Conservation (phyloP, 1,284 basidiomycete species). For the Butyriboletus appendiculatus region DNA sequence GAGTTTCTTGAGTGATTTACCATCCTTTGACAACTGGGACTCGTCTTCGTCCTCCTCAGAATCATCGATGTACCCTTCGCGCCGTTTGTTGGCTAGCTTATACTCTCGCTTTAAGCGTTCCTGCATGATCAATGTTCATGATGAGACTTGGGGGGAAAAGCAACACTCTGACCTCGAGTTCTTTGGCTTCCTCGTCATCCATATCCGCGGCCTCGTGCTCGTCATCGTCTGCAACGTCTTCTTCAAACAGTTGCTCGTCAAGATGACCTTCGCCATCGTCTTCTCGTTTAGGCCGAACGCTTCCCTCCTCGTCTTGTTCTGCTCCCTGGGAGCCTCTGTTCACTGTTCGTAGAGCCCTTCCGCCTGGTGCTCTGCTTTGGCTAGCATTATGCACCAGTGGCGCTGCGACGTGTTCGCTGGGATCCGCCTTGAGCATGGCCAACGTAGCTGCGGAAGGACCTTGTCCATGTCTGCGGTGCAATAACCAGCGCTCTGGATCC, state of each 20-base stretch:
- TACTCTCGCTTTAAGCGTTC: conserved; percentile 86
- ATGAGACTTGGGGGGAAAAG: background rate
- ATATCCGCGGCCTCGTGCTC: conserved; percentile 71
- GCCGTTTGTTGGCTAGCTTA: conserved; percentile 70
- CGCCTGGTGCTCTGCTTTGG: conserved; percentile 66
- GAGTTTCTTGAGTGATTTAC: conserved; percentile 76
- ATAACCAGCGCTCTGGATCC: conserved; percentile 68
- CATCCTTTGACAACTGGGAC: conserved; percentile 62
- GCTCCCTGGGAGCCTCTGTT: conserved; percentile 70
- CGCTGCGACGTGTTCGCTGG: conserved; percentile 45
- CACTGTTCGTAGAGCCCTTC: conserved; percentile 60
- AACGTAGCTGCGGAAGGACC: conserved; percentile 57
- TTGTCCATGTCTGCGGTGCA: conserved; percentile 60
- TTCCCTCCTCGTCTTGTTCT: conserved; percentile 58
- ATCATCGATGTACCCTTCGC: conserved; percentile 68
- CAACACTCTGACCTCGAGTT: conserved; percentile 64
- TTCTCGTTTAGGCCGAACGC: conserved; percentile 52
- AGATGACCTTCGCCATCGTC: conserved; percentile 70
- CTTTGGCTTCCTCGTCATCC: conserved; percentile 84
- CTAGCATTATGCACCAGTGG: conserved; percentile 50
- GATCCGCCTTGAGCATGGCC: conserved; percentile 66
- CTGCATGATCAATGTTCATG: conserved; percentile 38
- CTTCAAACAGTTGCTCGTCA: conserved; percentile 83
- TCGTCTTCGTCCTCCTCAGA: conserved; percentile 70
- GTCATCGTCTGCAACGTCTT: conserved; percentile 86